These are phyloP conservation scores for Phaeomoniella chlamydospora DNA, from an alignment of 2,329 filamentous ascomycete genomes.

Conservation along the genomic window DNA sequence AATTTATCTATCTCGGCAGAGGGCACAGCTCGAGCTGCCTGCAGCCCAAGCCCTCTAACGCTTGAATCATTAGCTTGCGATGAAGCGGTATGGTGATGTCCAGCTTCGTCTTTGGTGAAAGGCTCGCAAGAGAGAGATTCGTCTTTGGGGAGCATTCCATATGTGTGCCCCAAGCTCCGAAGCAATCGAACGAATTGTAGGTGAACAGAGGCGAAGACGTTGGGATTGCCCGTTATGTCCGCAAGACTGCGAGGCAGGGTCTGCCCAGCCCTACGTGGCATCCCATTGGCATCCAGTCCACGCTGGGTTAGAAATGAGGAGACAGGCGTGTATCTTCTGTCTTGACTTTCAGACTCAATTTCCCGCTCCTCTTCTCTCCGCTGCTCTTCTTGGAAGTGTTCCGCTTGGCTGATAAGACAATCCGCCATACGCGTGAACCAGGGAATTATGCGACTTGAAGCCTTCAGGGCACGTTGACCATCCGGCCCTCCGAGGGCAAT, in stretches of 20 bases:
- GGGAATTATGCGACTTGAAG: slow-evolving; percentile 34
- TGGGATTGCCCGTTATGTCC: slow-evolving; percentile 43
- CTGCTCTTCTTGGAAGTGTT: slow-evolving; percentile 28
- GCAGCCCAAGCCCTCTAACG: neutral
- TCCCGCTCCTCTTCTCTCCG: slow-evolving; percentile 24
- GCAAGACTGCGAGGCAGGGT: slow-evolving; percentile 41
- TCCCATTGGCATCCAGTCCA: slow-evolving; percentile 39
- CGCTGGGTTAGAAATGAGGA: slow-evolving; percentile 45
- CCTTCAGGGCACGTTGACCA: slow-evolving; percentile 28
- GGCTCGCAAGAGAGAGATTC: slow-evolving; percentile 27
- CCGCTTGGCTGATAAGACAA: slow-evolving; percentile 32
- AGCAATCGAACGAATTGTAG: slow-evolving; percentile 37
- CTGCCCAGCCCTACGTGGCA: slow-evolving; percentile 35
- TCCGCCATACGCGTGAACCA: slow-evolving; percentile 40
- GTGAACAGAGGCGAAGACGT: slow-evolving; percentile 44
- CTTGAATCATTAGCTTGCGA: neutral
- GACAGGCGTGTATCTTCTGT: slow-evolving; percentile 35
- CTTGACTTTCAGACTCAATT: slow-evolving; percentile 2
- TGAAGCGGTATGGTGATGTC: neutral
- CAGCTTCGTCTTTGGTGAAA: slow-evolving; percentile 14
- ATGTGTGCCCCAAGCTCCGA: slow-evolving; percentile 29
- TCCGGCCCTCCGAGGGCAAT: slow-evolving; percentile 42
- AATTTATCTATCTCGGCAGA: neutral
- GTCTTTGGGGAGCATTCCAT: slow-evolving; percentile 26
- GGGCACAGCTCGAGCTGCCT: neutral